Base-by-base conservation (phyloP, 345 rosid genomes). In the Cardamine resedifolia region DNA sequence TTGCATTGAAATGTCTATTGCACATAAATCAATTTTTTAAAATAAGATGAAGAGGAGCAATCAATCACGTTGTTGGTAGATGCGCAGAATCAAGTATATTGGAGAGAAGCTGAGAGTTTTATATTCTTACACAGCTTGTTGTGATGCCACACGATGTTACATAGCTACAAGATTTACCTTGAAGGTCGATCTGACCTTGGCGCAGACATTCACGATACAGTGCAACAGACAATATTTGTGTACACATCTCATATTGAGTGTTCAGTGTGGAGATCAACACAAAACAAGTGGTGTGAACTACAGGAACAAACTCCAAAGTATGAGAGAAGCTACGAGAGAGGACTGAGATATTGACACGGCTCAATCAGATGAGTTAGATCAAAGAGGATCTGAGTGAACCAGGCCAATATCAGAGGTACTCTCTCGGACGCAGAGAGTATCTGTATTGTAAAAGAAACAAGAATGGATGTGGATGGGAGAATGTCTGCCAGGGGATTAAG, bases 291-390 rank as follows among this genome's bases (percentile, higher is more conserved):
- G 20, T n/a, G 20, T 16, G 4, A 44, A 45, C 12, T 58, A 51
- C 43, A 11, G 14, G 34, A 48, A 24, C 36, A 10, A 65, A 49
- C 33, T 27, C 51, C 16, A 10, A 51, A 51, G 14, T 16, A n/a
- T 3, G 3, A 51, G 36, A 7, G 0, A 26, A 43, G 44, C 10
- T 21, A 70, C 82, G 85, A 83, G 82, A 86, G 75, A 78, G 85
- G 73, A 79, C 80, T 75, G 82, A 82, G 92, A 89, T 89, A 87
- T 89, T 89, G 92, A 83, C 92, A 84, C 90, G 92, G 90, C 96
- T 89, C 90, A 87, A 89, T 89, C 92, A 89, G 81, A 86, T 44
- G 34, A 8, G 43, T 19, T 44, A 47, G 41, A n/a, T 3, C 26
- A 38, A 34, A 20, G 20, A 51, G 7, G 7, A 73, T 83, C 92